Evolutionary conservation across 2,329 filamentous ascomycete genomes (phyloP).

Genomic region (Monilinia fructicola): DNA sequence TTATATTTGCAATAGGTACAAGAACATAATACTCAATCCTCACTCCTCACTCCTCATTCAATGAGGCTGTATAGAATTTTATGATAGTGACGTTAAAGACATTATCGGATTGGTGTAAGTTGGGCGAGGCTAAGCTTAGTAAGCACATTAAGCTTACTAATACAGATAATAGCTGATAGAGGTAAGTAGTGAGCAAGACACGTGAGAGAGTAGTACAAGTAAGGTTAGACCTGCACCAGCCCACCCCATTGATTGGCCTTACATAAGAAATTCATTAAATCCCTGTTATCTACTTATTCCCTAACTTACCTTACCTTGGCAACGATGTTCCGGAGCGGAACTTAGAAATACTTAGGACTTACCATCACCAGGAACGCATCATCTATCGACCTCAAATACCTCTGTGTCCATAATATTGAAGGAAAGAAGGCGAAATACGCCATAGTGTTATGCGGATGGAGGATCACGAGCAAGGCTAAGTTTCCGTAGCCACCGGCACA

Average conservation of each 20-base stretch:
- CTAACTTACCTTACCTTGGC: background rate
- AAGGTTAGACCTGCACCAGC: no score
- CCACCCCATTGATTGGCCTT: background rate
- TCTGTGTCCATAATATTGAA: conserved; percentile 1
- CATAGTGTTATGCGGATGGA: conserved; percentile 16
- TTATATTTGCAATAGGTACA: background rate
- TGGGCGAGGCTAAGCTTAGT: background rate
- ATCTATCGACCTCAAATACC: background rate
- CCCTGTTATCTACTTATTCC: conserved; percentile 6
- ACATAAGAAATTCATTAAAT: conserved; percentile 13
- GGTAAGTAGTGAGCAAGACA: no score
- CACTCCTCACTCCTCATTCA: background rate
- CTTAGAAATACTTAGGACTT: background rate
- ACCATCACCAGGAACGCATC: conserved; percentile 4
- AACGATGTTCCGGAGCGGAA: conserved; percentile 15
- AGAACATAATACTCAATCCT: background rate
- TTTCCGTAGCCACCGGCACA: conserved; percentile 20
- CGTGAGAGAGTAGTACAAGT: no score
- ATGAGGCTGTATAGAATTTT: conserved; percentile 11
- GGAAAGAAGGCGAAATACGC: conserved; percentile 18
- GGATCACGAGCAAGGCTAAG: conserved; percentile 25
- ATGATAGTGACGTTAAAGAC: conserved; percentile 21
- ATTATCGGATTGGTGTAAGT: background rate
- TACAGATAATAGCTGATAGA: no score
- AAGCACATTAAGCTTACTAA: no score